Evolutionary conservation across 2,329 filamentous ascomycete genomes (phyloP).

Genomic region (Teratosphaeria pseudoeucalypti): DNA sequence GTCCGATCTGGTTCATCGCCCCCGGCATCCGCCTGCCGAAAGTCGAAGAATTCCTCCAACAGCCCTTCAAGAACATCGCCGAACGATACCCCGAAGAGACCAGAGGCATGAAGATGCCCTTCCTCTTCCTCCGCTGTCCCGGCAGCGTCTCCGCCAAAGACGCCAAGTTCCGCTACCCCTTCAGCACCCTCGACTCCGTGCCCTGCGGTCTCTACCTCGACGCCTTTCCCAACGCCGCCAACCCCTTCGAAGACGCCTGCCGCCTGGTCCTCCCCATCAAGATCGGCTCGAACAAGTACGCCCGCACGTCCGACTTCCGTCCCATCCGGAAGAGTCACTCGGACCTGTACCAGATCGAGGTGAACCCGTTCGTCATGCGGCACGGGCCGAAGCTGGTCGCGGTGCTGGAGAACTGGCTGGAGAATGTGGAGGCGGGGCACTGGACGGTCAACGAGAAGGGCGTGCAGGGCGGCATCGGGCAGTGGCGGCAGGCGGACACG

Average conservation of each 20-base stretch:
- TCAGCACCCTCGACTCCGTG: conserved; percentile 21
- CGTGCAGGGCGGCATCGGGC: conserved; percentile 21
- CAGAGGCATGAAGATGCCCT: conserved; percentile 24
- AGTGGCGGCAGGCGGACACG: conserved; percentile 24
- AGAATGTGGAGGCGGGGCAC: conserved; percentile 23
- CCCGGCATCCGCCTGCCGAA: conserved; percentile 24
- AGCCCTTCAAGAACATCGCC: conserved; percentile 22
- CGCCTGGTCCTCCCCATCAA: conserved; percentile 23
- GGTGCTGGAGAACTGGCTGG: conserved; percentile 24
- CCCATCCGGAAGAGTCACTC: conserved; percentile 21
- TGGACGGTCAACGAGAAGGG: conserved; percentile 24
- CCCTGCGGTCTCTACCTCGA: conserved; percentile 27
- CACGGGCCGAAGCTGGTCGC: conserved; percentile 24
- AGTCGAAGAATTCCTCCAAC: conserved; percentile 24
- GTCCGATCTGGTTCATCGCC: conserved; percentile 23
- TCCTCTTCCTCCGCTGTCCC: conserved; percentile 23
- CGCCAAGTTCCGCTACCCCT: conserved; percentile 25
- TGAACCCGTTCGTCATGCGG: conserved; percentile 25
- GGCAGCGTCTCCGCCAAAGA: conserved; percentile 23
- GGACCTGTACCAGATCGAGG: conserved; percentile 24
- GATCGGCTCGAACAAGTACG: conserved; percentile 20
- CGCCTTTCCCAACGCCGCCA: conserved; percentile 22
- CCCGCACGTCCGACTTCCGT: conserved; percentile 21
- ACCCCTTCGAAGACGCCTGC: conserved; percentile 26
- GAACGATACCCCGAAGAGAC: conserved; percentile 21